Base-by-base conservation (phyloP, 768 basidiomycete genomes). In the Boletus sensibilis region DNA sequence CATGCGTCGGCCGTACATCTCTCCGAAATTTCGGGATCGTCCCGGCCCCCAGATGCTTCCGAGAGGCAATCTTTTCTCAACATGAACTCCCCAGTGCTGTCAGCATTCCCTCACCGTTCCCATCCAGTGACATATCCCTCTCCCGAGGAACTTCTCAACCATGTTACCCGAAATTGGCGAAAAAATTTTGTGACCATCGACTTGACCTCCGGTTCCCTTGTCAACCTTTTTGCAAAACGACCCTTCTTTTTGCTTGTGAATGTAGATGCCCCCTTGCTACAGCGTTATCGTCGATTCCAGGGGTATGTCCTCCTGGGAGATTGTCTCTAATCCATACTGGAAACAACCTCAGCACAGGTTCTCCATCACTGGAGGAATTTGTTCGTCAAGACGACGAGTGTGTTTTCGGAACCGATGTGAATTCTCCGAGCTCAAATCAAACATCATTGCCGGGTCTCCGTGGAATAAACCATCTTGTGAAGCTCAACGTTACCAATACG, bases 161-260 rank as follows among this genome's bases (percentile, higher is more conserved):
- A 87, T 68, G 86, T 87, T 18, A 98, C 97, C 1, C 79, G 76
- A 58, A 80, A 90, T 60, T 99, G 96, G 96, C 80, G 79, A 42
- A 70, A 76, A 8, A 76, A 91, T 64, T 93, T 87, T 63, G 93
- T 98, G 31, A 96, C 94, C 0, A 71, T 76, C n/a, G 88, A 92
- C 67, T 70, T 95, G 21, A 67, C 69, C 40, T 84, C 81, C 1
- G 74, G 74, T 29, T 73, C 78, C 4, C 72, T 84, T 16, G 76
- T 98, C 35, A 81, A 82, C 56, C 73, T 79, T 47, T 98, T 97
- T 66, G 69, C 83, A 35, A 94, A 86, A 65, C 78, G 97, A 18
- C 97, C 97, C 0, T 98, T 94, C 70, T 94, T 97, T 70, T 75
- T 98, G 68, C 80, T 98, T 23, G 74, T 97, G 43, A 81, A 75